Evolutionary conservation across 2,329 filamentous ascomycete genomes (phyloP), one percentile per base, ranked within the genome.

Genomic region (Stenocarpella maydis): DNA sequence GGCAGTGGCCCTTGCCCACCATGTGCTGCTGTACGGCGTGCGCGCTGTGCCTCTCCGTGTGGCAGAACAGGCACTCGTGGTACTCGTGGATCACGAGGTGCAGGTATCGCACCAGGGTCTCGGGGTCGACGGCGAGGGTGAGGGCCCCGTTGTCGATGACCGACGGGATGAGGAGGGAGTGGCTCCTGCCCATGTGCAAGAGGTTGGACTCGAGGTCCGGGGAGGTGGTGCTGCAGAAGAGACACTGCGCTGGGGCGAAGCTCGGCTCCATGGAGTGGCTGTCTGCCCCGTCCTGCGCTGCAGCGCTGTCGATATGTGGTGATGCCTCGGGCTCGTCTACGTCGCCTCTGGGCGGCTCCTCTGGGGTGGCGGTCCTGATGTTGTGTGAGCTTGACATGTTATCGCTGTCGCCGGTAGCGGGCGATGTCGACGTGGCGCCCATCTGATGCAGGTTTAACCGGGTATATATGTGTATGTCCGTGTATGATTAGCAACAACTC

Each of bases 11-110:
- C 58, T 83, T 84, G 3, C 74, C 78, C 1, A 76, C 71, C 83
- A 85, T 85, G 55, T 85, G 85, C 49, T 84, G 82, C 71, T 83
- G 82, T 1, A 82, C 80, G 0, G 79, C 85, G 50, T 82, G 76
- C 0, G 76, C 75, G 0, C 78, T 83, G 2, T 74, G 74, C 39
- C 82, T 78, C 34, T 79, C 75, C 26, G 77, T 82, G 4, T 82
- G 82, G 71, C 85, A 87, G 24, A 78, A 79, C 41, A 87, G 77
- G 66, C 85, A 87, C 73, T 86, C 83, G 41, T 78, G 75, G 58
- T 84, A 85, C 0, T 74, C 78, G 17, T 75, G 80, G 24, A 86
- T 80, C 17, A 86, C 75, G 7, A 84, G 76, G 61, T 82, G 78
- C 0, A 86, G 74, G 64, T 86, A 87, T 31, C 77, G 71, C 31